Base-by-base conservation (phyloP, 2,329 filamentous ascomycete species). In the Orbilia quercus region DNA sequence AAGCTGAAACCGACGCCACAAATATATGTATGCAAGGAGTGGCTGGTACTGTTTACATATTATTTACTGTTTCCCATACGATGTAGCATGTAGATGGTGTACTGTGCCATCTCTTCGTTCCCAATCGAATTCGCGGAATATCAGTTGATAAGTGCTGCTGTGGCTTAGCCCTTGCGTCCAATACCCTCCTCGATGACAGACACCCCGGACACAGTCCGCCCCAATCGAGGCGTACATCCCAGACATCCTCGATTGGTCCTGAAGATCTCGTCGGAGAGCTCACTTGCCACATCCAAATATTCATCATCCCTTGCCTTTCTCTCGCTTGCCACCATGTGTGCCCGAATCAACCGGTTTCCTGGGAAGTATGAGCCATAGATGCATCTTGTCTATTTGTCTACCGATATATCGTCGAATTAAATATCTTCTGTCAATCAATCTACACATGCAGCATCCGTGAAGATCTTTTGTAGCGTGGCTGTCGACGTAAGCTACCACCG, bases 1-100 rank as follows among this genome's bases (percentile, higher is more conserved):
- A 28, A 71, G 57, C 65, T 57, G 65, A 63, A 57, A 58, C 40
- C 66, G 58, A 72, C 66, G 63, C 34, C 58, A 28, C 48, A 28
- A 18, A 18, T 31, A 23, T 31, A 6, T 48, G 20, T 31, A 70
- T 28, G 53, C 65, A 60, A 69, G 65, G 48, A 57, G 65, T 70
- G 57, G 65, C 65, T 62, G 47, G 57, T 70, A 44, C 36, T 6
- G 5, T 50, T n/a, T 50, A 50, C 22, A 5, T 50, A 22, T 28
- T 31, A 9, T 31, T 31, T 31, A 31, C 4, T 31, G 28, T 9
- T 31, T 31, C 28, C n/a, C n/a, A n/a, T n/a, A n/a, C n/a, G n/a
- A n/a, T n/a, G n/a, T n/a, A n/a, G n/a, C n/a, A n/a, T n/a, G n/a
- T n/a, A n/a, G n/a, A n/a, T n/a, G n/a, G n/a, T n/a, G n/a, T n/a